Evolutionary conservation across 2,329 filamentous ascomycete species (phyloP).

Genomic region (Plenodomus tracheiphilus): DNA sequence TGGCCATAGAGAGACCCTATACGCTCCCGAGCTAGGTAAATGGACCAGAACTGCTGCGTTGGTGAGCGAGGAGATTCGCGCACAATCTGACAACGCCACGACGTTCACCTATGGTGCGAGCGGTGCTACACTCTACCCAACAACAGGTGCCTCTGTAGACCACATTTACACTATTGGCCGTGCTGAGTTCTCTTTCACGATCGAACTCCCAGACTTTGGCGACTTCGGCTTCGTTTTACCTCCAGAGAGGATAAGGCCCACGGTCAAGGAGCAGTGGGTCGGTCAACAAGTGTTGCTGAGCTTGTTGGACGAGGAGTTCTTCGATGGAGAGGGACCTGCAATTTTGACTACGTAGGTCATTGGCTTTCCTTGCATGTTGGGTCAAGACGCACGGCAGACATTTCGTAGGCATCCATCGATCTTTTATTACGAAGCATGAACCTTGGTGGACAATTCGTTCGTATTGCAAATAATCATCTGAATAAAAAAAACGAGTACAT

Average conservation of each 20-base stretch:
- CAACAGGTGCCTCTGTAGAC: constrained; percentile 50
- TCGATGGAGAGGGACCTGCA: constrained; percentile 29
- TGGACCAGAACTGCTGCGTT: constrained; percentile 55
- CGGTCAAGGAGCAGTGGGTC: constrained; percentile 51
- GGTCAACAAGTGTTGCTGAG: constrained; percentile 34
- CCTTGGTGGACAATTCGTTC: too few species aligned
- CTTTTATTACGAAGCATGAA: too few species aligned
- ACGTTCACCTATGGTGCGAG: constrained; percentile 50
- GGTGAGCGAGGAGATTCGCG: constrained; percentile 55
- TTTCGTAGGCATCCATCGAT: too few species aligned
- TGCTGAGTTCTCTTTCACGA: constrained; percentile 50
- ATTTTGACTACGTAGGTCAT: not conserved
- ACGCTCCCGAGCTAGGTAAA: constrained; percentile 52
- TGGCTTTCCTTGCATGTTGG: too few species aligned
- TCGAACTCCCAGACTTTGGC: constrained; percentile 54
- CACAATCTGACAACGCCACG: constrained; percentile 41
- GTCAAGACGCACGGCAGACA: too few species aligned
- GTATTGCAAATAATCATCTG: too few species aligned
- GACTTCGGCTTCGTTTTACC: constrained; percentile 55
- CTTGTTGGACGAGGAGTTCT: constrained; percentile 32
- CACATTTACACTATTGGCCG: constrained; percentile 47
- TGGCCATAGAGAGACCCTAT: constrained; percentile 58
- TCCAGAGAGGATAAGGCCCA: constrained; percentile 51
- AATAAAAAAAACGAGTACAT: too few species aligned
- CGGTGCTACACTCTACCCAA: constrained; percentile 64